phyloP scores from a whole-genome alignment of 768 basidiomycete species.

The Pulveroboletus ravenelii region DNA sequence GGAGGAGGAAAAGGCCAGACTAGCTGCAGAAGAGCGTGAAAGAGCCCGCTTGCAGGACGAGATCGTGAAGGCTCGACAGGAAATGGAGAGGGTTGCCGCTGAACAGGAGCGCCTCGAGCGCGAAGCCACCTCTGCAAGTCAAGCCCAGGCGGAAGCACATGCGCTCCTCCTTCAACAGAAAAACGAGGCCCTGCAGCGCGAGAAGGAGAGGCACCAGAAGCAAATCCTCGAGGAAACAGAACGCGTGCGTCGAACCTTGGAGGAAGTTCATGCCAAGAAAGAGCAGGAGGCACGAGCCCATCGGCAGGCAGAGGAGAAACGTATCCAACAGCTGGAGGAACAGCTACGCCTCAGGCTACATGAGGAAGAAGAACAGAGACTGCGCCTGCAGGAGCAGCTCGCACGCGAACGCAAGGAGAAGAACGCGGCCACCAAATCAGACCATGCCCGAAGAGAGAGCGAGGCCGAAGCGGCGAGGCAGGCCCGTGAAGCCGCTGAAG shows the following conservation, averaged over 20 bases:
- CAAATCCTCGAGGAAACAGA: constrained; percentile 24
- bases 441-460: constrained; percentile 14
- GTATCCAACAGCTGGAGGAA: constrained; percentile 24
- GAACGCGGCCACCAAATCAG: constrained; percentile 11
- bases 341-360: constrained; percentile 24
- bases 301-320: constrained; percentile 23
- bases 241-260: constrained; percentile 21
- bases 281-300: constrained; percentile 18
- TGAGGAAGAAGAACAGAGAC: constrained; percentile 28
- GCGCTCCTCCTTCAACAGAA: constrained; percentile 22
- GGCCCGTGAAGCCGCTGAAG: constrained; percentile 17
- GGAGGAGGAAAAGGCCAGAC: constrained; percentile 24
- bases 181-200: constrained; percentile 16
- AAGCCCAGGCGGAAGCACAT: constrained; percentile 26
- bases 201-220: constrained; percentile 24
- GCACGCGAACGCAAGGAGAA: constrained; percentile 19
- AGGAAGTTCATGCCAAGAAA: constrained; percentile 25
- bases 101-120: constrained; percentile 25
- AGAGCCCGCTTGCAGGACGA: constrained; percentile 26
- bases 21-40: constrained; percentile 26
- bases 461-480: constrained; percentile 20
- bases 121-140: constrained; percentile 21
- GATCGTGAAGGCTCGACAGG: constrained; percentile 23
- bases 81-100: constrained; percentile 21
- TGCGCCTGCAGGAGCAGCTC: constrained; percentile 25